phyloP scores from a whole-genome alignment of 768 basidiomycete species.

The Lactarius vividus region DNA sequence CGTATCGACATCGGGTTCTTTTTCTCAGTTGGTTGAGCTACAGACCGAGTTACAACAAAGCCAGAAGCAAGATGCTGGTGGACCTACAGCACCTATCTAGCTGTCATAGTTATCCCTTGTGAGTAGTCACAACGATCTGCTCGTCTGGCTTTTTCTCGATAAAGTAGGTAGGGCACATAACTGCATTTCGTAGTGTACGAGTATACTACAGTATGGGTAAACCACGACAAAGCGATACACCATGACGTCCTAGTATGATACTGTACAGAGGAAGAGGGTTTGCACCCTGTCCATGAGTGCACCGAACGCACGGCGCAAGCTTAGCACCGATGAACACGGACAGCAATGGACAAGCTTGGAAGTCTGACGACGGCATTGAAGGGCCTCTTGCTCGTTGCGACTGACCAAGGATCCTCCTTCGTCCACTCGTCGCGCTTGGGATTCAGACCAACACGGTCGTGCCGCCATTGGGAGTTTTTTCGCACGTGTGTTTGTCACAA shows the following conservation, averaged over 20 bases:
- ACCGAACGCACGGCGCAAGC: background rate
- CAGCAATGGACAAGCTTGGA: background rate
- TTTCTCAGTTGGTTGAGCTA: slow-evolving; percentile 59
- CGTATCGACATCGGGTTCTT: background rate
- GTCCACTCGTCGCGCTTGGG: background rate
- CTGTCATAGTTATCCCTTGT: background rate
- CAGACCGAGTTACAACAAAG: slow-evolving; percentile 54
- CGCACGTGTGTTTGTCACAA: background rate
- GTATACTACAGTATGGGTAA: background rate
- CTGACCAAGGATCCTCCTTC: background rate
- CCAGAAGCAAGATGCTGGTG: slow-evolving; percentile 33
- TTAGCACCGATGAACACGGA: background rate
- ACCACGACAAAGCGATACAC: background rate
- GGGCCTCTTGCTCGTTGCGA: background rate
- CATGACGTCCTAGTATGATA: background rate
- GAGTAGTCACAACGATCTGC: background rate
- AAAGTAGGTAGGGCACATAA: background rate
- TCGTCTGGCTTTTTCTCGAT: background rate
- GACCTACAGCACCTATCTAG: slow-evolving; percentile 13
- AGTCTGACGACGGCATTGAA: background rate
- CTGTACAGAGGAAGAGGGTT: background rate
- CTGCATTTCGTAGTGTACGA: background rate
- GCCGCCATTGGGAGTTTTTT: background rate
- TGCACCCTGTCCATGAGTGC: background rate
- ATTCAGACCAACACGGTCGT: background rate